Evolutionary conservation across 345 rosid genomes (phyloP).

Genomic region (sweet orange (Citrus sinensis)): DNA sequence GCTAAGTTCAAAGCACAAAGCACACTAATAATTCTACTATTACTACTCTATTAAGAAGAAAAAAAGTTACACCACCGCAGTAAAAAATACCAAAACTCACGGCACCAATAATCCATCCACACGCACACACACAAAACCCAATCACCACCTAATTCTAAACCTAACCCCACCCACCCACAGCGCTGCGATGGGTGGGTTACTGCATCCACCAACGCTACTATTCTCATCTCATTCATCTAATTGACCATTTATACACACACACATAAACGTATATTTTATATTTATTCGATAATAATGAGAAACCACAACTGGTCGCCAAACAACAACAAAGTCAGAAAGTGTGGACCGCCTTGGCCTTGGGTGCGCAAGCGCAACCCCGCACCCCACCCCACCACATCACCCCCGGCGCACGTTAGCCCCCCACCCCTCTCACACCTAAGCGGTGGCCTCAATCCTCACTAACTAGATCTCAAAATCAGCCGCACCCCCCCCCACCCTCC

Average conservation of each 20-base stretch:
- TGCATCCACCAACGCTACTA: too few relatives aligned
- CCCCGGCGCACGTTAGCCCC: constrained; percentile 46
- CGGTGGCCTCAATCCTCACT: constrained; percentile 40
- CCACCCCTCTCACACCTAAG: constrained; percentile 22
- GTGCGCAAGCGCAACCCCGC: constrained; percentile 6
- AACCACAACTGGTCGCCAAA: not conserved
- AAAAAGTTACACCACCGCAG: too few relatives aligned
- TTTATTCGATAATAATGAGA: not conserved
- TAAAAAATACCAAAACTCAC: not conserved
- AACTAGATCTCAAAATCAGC: constrained; percentile 51
- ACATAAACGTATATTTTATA: too few relatives aligned
- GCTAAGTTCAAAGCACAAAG: too few relatives aligned
- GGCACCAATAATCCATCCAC: not conserved
- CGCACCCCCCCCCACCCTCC: constrained; percentile 40
- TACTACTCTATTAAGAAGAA: too few relatives aligned
- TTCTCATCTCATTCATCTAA: too few relatives aligned
- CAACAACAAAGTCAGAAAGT: not conserved
- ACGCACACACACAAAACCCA: not conserved
- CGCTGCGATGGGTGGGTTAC: too few relatives aligned
- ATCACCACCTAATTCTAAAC: constrained; percentile 4
- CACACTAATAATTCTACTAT: too few relatives aligned
- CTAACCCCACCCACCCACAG: not conserved
- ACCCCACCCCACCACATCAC: constrained; percentile 21
- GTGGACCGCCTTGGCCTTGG: not conserved
- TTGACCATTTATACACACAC: too few relatives aligned